Conservation (phyloP, 2,329 filamentous ascomycete species). For the Metarhizium brunneum region DNA sequence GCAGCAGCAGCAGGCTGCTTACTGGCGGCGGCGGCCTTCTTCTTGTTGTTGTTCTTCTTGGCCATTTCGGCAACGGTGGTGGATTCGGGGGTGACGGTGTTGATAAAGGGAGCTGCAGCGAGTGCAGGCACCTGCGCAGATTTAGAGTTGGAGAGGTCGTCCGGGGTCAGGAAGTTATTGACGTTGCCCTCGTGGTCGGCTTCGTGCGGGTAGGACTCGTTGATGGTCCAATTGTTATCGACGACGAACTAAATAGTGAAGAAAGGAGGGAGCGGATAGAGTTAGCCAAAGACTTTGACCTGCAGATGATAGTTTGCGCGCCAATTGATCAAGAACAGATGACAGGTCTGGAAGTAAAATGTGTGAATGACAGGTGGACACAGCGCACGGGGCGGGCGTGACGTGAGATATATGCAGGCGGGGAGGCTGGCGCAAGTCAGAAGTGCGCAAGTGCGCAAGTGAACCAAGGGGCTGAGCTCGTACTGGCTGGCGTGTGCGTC, state of each 20-base stretch:
- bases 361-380: slow-evolving; percentile 11
- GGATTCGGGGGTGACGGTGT: slow-evolving; percentile 59
- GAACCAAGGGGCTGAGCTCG: slow-evolving; percentile 1
- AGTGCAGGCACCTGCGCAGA: neutral
- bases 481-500: slow-evolving; percentile 1
- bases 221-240: slow-evolving; percentile 81
- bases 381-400: slow-evolving; percentile 8
- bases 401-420: slow-evolving; percentile 18
- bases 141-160: slow-evolving; percentile 49
- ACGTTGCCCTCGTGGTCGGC: slow-evolving; percentile 74
- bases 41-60: slow-evolving; percentile 44
- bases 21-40: slow-evolving; percentile 10
- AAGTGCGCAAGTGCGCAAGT: neutral
- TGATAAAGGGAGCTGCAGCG: slow-evolving; percentile 45
- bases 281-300: slow-evolving; percentile 8
- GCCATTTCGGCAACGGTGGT: slow-evolving; percentile 58
- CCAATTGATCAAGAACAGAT: slow-evolving; percentile 2
- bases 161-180: slow-evolving; percentile 81
- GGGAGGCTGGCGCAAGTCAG: slow-evolving; percentile 5
- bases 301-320: slow-evolving; percentile 4
- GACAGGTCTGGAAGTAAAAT: slow-evolving; percentile 3
- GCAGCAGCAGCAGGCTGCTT: slow-evolving; percentile 9
- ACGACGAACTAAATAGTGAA: slow-evolving; percentile 71
- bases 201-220: slow-evolving; percentile 72
- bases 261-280: slow-evolving; percentile 6